Percentiles rank a stretch among this genome's conserved stretches.
phyloP scores from a whole-genome alignment of 352 stramenopile genomes.

The Phytopythium chamaehyphon region DNA sequence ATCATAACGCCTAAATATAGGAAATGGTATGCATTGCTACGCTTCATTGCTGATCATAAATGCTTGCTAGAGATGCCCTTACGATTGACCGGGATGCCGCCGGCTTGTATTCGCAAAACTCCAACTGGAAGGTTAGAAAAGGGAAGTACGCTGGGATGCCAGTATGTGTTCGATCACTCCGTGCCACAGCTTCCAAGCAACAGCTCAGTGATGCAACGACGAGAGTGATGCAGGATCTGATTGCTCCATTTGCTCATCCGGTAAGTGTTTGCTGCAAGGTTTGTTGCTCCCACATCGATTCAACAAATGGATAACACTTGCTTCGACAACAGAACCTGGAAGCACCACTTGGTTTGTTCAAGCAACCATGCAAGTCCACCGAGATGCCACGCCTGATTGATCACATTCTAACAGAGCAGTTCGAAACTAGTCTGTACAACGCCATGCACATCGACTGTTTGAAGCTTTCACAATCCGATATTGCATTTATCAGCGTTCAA shows the following conservation, averaged over 20 bases:
- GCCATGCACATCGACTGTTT: slow-evolving; percentile 44
- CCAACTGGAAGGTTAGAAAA: slow-evolving; percentile 30
- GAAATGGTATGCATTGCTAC: no score
- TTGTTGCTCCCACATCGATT: background rate
- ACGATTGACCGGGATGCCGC: background rate
- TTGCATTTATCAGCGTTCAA: slow-evolving; percentile 40
- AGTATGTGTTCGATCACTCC: slow-evolving; percentile 36
- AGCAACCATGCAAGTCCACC: no score
- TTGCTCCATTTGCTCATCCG: slow-evolving; percentile 31
- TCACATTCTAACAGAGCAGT: slow-evolving; percentile 40
- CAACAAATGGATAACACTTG: background rate
- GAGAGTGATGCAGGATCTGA: slow-evolving; percentile 19
- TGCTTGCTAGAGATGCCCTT: background rate
- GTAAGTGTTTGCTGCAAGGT: slow-evolving; percentile 12
- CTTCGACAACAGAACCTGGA: slow-evolving; percentile 31
- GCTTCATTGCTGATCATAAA: no score
- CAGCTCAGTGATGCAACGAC: slow-evolving; percentile 31
- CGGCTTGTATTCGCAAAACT: slow-evolving; percentile 23
- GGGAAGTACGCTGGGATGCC: slow-evolving; percentile 14
- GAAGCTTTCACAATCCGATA: slow-evolving; percentile 27
- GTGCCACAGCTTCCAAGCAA: slow-evolving; percentile 22
- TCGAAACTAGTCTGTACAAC: slow-evolving; percentile 48
- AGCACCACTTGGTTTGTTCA: slow-evolving; percentile 30
- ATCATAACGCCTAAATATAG: slow-evolving; percentile 4
- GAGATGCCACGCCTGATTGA: slow-evolving; percentile 5